These are phyloP conservation scores for Fusarium ramigenum DNA, from an alignment of 2,329 filamentous ascomycete species.

Conservation along the genomic window DNA sequence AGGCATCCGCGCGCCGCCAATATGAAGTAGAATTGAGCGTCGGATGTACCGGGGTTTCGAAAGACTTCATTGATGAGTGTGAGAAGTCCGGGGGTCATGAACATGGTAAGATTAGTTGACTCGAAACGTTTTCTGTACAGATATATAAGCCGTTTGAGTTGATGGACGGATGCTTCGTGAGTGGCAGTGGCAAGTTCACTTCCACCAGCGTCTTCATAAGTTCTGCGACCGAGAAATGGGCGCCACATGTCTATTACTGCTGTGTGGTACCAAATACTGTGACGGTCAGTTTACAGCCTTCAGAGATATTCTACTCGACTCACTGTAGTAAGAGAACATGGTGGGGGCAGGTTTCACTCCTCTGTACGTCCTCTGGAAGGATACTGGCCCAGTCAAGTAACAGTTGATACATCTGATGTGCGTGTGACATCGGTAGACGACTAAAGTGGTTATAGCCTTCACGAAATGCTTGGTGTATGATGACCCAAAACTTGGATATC, in stretches of 20 bases:
- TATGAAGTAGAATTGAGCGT: constrained; percentile 14
- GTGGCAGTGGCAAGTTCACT: not conserved
- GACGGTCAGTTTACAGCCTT: rapidly evolving
- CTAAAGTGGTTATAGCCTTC: not conserved
- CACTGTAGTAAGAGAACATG: constrained; percentile 18
- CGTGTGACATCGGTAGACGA: not conserved
- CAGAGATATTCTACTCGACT: rapidly evolving
- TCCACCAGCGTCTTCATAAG: rapidly evolving
- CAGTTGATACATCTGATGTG: not conserved
- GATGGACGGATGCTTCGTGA: not conserved
- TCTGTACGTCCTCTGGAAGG: not conserved
- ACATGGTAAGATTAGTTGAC: constrained; percentile 4
- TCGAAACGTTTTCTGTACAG: constrained; percentile 12
- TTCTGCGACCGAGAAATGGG: not conserved
- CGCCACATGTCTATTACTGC: constrained; percentile 13
- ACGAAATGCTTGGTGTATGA: not conserved
- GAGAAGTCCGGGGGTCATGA: not conserved
- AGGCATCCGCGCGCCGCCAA: not conserved
- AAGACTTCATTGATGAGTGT: constrained; percentile 3
- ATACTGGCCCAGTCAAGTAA: not conserved
- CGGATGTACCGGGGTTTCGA: not conserved
- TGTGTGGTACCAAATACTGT: constrained; percentile 10
- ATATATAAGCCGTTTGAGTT: constrained; percentile 3
- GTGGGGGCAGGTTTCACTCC: not conserved
- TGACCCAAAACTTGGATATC: constrained; percentile 12